Evolutionary conservation across 2,329 filamentous ascomycete species (phyloP).

Genomic region (Pleurostoma richardsiae): DNA sequence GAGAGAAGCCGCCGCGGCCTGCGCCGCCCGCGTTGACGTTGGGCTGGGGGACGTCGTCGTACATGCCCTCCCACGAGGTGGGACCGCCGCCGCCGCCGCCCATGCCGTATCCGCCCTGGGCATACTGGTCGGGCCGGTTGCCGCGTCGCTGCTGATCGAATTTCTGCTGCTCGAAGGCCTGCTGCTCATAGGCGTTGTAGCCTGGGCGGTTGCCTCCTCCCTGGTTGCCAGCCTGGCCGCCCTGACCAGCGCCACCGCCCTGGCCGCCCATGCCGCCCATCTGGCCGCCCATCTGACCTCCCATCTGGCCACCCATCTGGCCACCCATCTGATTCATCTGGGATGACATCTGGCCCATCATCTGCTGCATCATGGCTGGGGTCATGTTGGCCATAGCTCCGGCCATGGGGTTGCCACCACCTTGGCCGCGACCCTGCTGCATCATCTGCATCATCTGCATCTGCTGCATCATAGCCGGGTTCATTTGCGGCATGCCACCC

Average conservation of each 20-base stretch:
- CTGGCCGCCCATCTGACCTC: constrained; percentile 16
- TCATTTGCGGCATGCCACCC: constrained; percentile 54
- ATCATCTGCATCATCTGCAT: constrained; percentile 64
- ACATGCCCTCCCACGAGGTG: constrained; percentile 97
- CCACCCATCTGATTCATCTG: constrained; percentile 21
- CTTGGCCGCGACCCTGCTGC: constrained; percentile 21
- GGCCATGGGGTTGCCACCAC: constrained; percentile 33
- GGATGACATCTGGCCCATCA: constrained; percentile 41
- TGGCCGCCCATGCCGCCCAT: constrained; percentile 26
- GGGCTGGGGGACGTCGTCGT: constrained; percentile 88
- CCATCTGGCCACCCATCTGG: constrained; percentile 15
- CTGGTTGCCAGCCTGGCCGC: constrained; percentile 15
- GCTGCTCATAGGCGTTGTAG: constrained; percentile 67
- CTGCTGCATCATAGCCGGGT: constrained; percentile 74
- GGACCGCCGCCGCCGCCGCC: constrained; percentile 49
- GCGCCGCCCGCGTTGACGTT: constrained; percentile 52
- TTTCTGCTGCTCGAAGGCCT: constrained; percentile 73
- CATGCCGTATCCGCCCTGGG: constrained; percentile 25
- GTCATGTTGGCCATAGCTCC: constrained; percentile 33
- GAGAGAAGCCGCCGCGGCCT: constrained; percentile 31
- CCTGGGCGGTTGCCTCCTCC: constrained; percentile 38
- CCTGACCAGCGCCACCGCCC: constrained; percentile 17
- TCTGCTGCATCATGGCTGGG: constrained; percentile 52
- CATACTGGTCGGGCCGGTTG: constrained; percentile 21
- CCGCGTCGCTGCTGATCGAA: constrained; percentile 54